Conservation (phyloP, 75 land plant genomes). For the Sequoiadendron giganteum region DNA sequence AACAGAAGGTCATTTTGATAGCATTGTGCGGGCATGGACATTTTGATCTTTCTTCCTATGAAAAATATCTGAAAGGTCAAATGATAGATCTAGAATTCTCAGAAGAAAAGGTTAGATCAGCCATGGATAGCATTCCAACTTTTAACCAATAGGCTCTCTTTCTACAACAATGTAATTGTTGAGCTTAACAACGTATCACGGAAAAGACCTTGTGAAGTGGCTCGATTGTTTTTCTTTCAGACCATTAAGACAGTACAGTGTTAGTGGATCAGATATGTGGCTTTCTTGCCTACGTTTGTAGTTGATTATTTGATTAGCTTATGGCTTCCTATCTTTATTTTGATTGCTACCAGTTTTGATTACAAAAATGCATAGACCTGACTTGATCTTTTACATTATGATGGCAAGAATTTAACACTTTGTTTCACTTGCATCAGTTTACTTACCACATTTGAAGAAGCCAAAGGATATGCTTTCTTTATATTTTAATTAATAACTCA, state of each 20-base stretch:
- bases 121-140: constrained; percentile 53
- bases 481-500: no score
- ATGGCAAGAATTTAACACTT: no score
- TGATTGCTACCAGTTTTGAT: neutral
- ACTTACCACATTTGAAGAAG: no score
- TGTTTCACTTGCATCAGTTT: no score
- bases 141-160: neutral
- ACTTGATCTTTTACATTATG: no score
- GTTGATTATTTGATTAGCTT: neutral
- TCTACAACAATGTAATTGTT: neutral
- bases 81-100: constrained; percentile 70
- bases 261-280: neutral
- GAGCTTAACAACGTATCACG: neutral
- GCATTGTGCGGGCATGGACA: constrained; percentile 97
- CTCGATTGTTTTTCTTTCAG: neutral
- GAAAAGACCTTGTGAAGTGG: neutral
- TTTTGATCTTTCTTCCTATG: constrained; percentile 85
- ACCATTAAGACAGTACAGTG: neutral
- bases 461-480: no score
- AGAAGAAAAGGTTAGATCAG: constrained; percentile 47
- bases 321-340: neutral
- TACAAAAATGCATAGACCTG: no score
- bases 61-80: constrained; percentile 73
- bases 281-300: neutral
- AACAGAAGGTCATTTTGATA: constrained; percentile 75